Conservation (phyloP, 1,284 basidiomycete species). For the Cutaneotrichosporon sp. region DNA sequence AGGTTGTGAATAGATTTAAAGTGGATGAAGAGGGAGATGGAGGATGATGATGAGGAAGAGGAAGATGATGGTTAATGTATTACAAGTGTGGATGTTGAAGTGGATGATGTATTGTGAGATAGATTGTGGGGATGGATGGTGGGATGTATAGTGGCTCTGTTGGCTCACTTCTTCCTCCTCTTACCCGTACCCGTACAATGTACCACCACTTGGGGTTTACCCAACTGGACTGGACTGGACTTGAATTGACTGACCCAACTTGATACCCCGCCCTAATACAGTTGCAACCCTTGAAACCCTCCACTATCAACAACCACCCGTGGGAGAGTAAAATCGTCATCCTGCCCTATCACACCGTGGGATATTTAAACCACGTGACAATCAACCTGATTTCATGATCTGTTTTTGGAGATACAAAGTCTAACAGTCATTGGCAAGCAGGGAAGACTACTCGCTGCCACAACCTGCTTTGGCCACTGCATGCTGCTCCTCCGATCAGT, state of each 20-base stretch:
- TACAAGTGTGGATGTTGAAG: background rate
- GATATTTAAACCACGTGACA: background rate
- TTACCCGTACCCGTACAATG: too few relatives aligned
- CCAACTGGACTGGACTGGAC: too few relatives aligned
- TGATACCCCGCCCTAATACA: too few relatives aligned
- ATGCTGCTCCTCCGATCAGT: background rate
- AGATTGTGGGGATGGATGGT: background rate
- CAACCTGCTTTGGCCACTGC: background rate
- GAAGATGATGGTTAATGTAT: background rate
- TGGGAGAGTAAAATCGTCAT: slow-evolving; percentile 6
- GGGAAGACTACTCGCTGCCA: background rate
- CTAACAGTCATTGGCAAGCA: too few relatives aligned
- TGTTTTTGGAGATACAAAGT: too few relatives aligned
- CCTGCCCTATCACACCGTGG: background rate
- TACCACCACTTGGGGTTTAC: too few relatives aligned
- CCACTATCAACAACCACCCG: slow-evolving; percentile 2
- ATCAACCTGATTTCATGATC: too few relatives aligned
- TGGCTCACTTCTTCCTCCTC: too few relatives aligned
- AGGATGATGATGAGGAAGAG: background rate
- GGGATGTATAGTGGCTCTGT: background rate
- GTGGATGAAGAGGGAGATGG: background rate
- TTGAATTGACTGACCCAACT: too few relatives aligned
- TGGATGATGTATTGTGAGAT: background rate
- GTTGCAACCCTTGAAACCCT: background rate
- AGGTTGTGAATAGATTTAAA: background rate